phyloP scores from a whole-genome alignment of 192 early-diverging fungal species.

The Coemansia brasiliensis region DNA sequence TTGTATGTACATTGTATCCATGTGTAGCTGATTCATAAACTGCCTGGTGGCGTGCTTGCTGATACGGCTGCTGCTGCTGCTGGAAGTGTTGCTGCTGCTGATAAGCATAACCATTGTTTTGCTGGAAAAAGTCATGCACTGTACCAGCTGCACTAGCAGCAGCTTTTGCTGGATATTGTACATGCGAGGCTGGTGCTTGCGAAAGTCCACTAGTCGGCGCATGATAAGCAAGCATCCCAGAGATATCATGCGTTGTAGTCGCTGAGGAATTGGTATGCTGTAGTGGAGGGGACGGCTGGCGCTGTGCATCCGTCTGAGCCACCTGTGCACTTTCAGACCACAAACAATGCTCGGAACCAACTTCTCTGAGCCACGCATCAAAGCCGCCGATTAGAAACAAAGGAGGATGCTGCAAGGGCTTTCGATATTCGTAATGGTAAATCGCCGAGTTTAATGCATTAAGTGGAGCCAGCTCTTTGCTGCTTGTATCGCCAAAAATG shows the following conservation, averaged over 20 bases:
- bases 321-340: conserved; percentile 32
- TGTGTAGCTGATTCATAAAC: conserved; percentile 4
- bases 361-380: conserved; percentile 65
- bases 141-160: background rate
- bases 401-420: conserved; percentile 57
- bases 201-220: too few species aligned
- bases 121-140: conserved; percentile 11
- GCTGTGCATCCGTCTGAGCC: background rate
- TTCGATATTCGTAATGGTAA: conserved; percentile 61
- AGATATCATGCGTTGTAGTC: background rate
- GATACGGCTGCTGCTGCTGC: background rate
- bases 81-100: background rate
- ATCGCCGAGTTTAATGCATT: conserved; percentile 60
- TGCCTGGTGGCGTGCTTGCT: background rate
- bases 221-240: too few species aligned
- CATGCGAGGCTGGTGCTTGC: background rate
- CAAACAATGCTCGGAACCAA: conserved; percentile 39
- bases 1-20: conserved; percentile 11
- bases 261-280: background rate
- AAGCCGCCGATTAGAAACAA: conserved; percentile 80
- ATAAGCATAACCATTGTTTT: background rate
- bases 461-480: conserved; percentile 24
- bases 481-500: conserved; percentile 44
- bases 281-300: background rate
- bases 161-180: background rate